These are phyloP conservation scores for Trichosporon faecale DNA, from an alignment of 1,284 basidiomycete genomes.

Conservation along the genomic window DNA sequence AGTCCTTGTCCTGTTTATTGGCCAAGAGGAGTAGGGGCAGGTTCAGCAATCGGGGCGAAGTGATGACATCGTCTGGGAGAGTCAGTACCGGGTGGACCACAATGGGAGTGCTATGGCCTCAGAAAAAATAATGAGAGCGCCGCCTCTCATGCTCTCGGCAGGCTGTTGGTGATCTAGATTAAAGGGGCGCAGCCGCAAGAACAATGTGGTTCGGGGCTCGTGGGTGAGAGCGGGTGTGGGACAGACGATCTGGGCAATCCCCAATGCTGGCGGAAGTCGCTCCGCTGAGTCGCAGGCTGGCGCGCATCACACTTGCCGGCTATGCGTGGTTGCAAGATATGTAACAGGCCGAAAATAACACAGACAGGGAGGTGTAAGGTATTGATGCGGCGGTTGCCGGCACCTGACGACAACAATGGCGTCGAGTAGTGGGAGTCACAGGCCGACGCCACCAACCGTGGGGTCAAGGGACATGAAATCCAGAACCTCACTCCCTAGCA, in stretches of 20 bases:
- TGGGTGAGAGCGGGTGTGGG: neutral
- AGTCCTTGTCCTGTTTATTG: slow-evolving; percentile 83
- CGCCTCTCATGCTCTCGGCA: neutral
- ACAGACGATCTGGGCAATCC: too few relatives aligned
- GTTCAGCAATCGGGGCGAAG: slow-evolving; percentile 77
- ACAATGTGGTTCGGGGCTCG: neutral
- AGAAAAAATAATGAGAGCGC: neutral
- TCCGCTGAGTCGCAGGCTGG: neutral
- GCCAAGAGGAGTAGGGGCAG: slow-evolving; percentile 82
- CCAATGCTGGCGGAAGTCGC: neutral
- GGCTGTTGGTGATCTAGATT: too few relatives aligned
- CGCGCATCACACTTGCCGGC: neutral
- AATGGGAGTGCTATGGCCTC: neutral
- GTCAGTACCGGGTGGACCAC: neutral
- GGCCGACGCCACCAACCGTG: neutral
- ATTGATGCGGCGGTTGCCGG: neutral
- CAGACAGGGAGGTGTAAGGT: neutral
- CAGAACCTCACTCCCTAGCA: neutral
- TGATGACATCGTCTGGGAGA: slow-evolving; percentile 71
- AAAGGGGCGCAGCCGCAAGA: neutral
- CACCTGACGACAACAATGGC: neutral
- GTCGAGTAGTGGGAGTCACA: neutral
- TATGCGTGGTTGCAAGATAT: neutral
- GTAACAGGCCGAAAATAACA: neutral
- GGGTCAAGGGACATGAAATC: neutral